These are phyloP conservation scores for Neurospora hispaniola DNA, from an alignment of 495 filamentous ascomycete species.

Conservation along the genomic window DNA sequence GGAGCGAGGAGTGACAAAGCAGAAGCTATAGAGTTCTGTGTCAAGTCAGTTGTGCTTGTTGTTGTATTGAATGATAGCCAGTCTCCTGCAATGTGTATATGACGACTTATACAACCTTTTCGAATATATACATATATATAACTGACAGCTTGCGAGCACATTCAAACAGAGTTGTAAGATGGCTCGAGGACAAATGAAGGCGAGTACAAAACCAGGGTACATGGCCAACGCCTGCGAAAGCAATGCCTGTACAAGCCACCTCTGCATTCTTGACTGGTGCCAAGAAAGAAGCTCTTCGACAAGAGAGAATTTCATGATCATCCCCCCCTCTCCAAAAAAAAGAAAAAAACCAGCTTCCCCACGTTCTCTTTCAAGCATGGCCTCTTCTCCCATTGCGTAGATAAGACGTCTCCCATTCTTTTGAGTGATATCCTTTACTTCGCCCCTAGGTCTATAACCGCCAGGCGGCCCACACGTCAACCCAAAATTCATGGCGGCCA, in stretches of 20 bases:
- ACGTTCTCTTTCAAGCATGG: background rate
- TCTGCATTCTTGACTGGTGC: background rate
- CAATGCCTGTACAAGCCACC: background rate
- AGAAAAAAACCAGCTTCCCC: background rate
- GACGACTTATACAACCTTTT: too few species aligned
- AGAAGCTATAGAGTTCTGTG: background rate
- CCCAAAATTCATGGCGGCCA: background rate
- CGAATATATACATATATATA: too few species aligned
- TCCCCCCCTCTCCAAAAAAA: background rate
- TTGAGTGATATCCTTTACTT: background rate
- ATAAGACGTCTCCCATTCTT: background rate
- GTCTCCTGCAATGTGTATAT: too few species aligned
- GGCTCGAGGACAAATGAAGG: too few species aligned
- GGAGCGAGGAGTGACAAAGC: background rate
- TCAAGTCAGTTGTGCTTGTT: too few species aligned
- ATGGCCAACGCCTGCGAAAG: background rate
- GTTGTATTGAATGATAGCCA: too few species aligned
- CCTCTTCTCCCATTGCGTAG: background rate
- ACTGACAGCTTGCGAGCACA: too few species aligned
- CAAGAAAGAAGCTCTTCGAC: background rate
- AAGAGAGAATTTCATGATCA: background rate
- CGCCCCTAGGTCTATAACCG: background rate
- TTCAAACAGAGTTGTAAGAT: too few species aligned
- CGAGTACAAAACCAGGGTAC: too few species aligned
- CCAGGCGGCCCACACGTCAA: background rate